Conservation (phyloP, 257 asterid genomes). For the Primulina huaijiensis region DNA sequence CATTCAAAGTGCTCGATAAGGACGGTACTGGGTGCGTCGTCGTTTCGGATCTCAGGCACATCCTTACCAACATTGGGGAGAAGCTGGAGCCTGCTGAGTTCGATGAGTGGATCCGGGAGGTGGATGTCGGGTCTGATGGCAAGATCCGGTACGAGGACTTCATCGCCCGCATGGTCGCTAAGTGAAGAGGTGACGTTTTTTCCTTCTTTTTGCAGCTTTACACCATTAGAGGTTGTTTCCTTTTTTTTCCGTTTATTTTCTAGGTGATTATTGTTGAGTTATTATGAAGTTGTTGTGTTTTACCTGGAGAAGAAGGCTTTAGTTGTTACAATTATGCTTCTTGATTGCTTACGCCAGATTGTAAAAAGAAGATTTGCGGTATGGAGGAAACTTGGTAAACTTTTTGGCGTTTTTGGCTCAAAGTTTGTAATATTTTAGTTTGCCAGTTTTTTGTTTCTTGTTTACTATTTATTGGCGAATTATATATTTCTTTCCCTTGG, state of each 20-base stretch:
- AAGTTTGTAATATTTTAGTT: background rate
- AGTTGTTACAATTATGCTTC: background rate
- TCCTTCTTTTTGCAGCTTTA: background rate
- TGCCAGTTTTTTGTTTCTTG: background rate
- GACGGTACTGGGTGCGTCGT: slow-evolving; percentile 72
- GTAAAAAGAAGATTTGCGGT: background rate
- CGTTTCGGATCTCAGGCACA: slow-evolving; percentile 90
- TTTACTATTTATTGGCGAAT: background rate
- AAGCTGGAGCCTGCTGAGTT: slow-evolving; percentile 87
- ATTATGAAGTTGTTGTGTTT: slow-evolving; percentile 2
- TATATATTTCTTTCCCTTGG: no score
- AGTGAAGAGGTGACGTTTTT: slow-evolving; percentile 35
- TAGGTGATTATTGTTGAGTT: slow-evolving; percentile 7
- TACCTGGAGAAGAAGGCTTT: slow-evolving; percentile 17
- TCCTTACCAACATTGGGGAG: slow-evolving; percentile 84
- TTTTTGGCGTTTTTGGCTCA: background rate
- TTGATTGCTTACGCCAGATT: background rate
- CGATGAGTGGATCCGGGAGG: slow-evolving; percentile 99
- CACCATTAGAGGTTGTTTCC: background rate
- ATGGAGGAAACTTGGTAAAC: background rate
- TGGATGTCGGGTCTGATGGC: slow-evolving; percentile 93
- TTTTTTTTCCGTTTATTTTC: background rate
- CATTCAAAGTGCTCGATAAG: slow-evolving; percentile 91
- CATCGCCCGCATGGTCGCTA: slow-evolving; percentile 92
- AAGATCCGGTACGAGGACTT: slow-evolving; percentile 91